phyloP scores from a whole-genome alignment of 2,329 filamentous ascomycete genomes.

The Cadophora luteo-olivacea region DNA sequence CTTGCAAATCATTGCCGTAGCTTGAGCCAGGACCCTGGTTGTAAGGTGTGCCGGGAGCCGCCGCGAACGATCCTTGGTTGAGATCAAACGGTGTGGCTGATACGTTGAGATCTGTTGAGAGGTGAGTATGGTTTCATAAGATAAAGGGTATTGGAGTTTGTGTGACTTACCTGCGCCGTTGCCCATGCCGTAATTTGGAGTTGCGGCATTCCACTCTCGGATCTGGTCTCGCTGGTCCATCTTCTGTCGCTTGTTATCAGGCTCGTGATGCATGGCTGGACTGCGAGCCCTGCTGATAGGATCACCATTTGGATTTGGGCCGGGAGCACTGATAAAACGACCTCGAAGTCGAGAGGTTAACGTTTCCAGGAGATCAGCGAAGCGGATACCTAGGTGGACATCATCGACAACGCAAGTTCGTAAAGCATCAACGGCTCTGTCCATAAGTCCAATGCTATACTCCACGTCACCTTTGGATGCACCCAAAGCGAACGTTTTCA shows the following conservation, averaged over 20 bases:
- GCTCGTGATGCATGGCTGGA: constrained; percentile 41
- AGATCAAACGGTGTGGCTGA: constrained; percentile 69
- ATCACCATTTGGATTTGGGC: constrained; percentile 45
- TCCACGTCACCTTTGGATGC: constrained; percentile 80
- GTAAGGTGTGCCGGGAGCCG: constrained; percentile 50
- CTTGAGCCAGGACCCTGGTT: constrained; percentile 35
- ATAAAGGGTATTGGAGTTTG: neutral
- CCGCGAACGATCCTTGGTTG: constrained; percentile 59
- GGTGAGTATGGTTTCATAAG: neutral
- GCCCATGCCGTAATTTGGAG: constrained; percentile 36
- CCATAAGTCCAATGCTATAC: constrained; percentile 76
- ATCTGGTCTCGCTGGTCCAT: constrained; percentile 35
- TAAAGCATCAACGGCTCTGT: constrained; percentile 75
- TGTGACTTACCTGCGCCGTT: constrained; percentile 37
- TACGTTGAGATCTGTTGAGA: constrained; percentile 48
- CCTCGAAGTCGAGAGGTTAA: constrained; percentile 76
- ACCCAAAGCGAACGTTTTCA: constrained; percentile 84
- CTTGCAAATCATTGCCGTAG: constrained; percentile 44
- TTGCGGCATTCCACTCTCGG: constrained; percentile 42
- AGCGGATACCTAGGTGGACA: constrained; percentile 83
- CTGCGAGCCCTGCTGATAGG: constrained; percentile 34
- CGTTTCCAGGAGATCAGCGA: constrained; percentile 82
- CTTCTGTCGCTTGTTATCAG: constrained; percentile 44
- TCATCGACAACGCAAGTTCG: constrained; percentile 83
- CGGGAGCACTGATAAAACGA: constrained; percentile 72